Evolutionary conservation across 1,284 basidiomycete genomes (phyloP).

Genomic region (Thelephora terrestris): DNA sequence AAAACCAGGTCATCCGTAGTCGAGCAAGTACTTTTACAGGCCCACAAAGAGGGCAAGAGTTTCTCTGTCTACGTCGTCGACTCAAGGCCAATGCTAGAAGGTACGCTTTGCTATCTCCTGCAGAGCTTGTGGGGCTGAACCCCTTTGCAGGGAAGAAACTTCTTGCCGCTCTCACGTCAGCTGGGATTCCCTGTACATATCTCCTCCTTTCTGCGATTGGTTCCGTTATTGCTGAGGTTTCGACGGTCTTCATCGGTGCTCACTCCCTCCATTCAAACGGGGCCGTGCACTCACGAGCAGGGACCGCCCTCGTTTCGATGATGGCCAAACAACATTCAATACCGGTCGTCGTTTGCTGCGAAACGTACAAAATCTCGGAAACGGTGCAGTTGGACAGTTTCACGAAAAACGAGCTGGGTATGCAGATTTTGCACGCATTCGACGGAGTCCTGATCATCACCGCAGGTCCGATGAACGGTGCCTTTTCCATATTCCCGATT

Average conservation of each 20-base stretch:
- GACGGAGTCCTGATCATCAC: not conserved
- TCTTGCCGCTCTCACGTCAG: slow-evolving; percentile 60
- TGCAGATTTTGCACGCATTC: slow-evolving; percentile 13
- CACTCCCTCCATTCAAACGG: slow-evolving; percentile 94
- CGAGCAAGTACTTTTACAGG: slow-evolving; percentile 80
- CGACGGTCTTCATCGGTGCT: slow-evolving; percentile 85
- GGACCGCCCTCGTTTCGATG: slow-evolving; percentile 95
- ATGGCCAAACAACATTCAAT: slow-evolving; percentile 84
- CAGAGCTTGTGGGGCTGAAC: slow-evolving; percentile 1
- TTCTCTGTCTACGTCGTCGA: slow-evolving; percentile 96
- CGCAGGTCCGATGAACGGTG: slow-evolving; percentile 26
- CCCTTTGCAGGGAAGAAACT: slow-evolving; percentile 61
- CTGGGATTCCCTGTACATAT: slow-evolving; percentile 84
- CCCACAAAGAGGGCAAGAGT: slow-evolving; percentile 59
- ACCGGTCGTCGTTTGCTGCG: slow-evolving; percentile 94
- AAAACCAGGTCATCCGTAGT: slow-evolving; percentile 80
- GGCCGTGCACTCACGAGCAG: slow-evolving; percentile 87
- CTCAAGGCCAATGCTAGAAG: slow-evolving; percentile 88
- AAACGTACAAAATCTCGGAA: slow-evolving; percentile 98
- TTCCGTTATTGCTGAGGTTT: slow-evolving; percentile 71
- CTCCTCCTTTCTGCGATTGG: slow-evolving; percentile 84
- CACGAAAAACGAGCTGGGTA: slow-evolving; percentile 92
- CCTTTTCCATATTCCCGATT: slow-evolving; percentile 26
- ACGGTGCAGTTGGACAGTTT: slow-evolving; percentile 90
- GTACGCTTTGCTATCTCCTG: slow-evolving; percentile 25